These are phyloP conservation scores for Torulaspora microellipsoides DNA, from an alignment of 805 yeast genomes.

Conservation along the genomic window DNA sequence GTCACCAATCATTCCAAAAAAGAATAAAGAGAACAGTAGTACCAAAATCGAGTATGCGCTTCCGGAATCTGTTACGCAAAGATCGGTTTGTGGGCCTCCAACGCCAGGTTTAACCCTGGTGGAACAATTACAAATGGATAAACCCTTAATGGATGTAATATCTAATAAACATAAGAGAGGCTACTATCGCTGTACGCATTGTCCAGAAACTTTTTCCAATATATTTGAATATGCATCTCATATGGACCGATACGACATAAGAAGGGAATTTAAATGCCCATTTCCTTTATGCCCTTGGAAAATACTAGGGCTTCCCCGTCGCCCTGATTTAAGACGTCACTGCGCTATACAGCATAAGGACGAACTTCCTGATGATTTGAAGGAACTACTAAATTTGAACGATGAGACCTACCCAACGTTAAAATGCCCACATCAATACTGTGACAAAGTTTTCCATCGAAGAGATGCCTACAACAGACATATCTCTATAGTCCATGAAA, in stretches of 20 bases:
- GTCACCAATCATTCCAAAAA: too few species aligned
- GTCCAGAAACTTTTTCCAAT: slow-evolving; percentile 38
- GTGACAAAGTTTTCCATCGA: slow-evolving; percentile 48
- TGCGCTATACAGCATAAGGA: slow-evolving; percentile 44
- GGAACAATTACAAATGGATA: slow-evolving; percentile 30
- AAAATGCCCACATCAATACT: slow-evolving; percentile 34
- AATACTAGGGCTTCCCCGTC: slow-evolving; percentile 44
- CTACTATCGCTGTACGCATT: slow-evolving; percentile 45
- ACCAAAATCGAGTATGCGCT: too few species aligned
- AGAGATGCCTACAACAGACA: slow-evolving; percentile 54
- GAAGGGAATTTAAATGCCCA: slow-evolving; percentile 44
- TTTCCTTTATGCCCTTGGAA: slow-evolving; percentile 46
- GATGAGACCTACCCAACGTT: slow-evolving; percentile 31
- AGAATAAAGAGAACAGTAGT: too few species aligned
- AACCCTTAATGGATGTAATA: slow-evolving; percentile 28
- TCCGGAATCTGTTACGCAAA: not conserved
- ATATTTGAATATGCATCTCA: slow-evolving; percentile 40
- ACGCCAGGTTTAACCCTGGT: slow-evolving; percentile 13
- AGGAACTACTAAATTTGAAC: slow-evolving; percentile 26
- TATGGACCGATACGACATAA: slow-evolving; percentile 39
- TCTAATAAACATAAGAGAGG: slow-evolving; percentile 38
- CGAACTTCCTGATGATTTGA: slow-evolving; percentile 27
- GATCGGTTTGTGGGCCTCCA: slow-evolving; percentile 5
- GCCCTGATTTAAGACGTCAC: slow-evolving; percentile 48
- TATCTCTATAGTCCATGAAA: slow-evolving; percentile 45